These are phyloP conservation scores for Cyclotella kingstonii DNA, from an alignment of 108 stramenopile species.

Conservation along the genomic window DNA sequence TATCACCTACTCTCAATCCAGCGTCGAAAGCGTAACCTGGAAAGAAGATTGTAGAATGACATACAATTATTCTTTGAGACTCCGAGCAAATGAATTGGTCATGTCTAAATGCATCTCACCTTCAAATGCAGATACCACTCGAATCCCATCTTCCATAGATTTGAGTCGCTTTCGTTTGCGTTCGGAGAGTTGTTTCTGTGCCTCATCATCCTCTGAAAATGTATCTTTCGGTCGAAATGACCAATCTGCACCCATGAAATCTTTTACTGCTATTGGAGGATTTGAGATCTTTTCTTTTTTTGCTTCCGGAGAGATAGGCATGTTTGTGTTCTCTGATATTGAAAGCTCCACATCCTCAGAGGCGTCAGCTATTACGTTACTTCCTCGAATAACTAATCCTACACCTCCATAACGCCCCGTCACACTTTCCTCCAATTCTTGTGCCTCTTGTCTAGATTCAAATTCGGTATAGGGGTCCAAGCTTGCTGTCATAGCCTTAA, in stretches of 20 bases:
- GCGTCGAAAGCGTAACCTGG: slow-evolving; percentile 68
- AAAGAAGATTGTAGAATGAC: not conserved
- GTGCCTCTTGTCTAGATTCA: slow-evolving; percentile 75
- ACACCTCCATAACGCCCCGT: slow-evolving; percentile 91
- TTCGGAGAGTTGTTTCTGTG: slow-evolving; percentile 19
- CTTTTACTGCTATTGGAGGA: no score
- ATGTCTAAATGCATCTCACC: slow-evolving; percentile 86
- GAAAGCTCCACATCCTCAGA: slow-evolving; percentile 11
- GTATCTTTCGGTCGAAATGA: no score
- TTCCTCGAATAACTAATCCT: slow-evolving; percentile 90
- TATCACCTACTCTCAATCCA: slow-evolving; percentile 82
- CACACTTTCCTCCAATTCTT: slow-evolving; percentile 81
- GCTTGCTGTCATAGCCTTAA: slow-evolving; percentile 88
- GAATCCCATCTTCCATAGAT: slow-evolving; percentile 66
- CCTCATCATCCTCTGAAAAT: slow-evolving; percentile 39
- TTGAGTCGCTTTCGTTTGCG: slow-evolving; percentile 43
- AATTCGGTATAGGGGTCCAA: slow-evolving; percentile 98
- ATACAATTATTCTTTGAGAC: slow-evolving; percentile 39
- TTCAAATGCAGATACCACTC: slow-evolving; percentile 91
- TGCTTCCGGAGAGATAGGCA: not conserved
- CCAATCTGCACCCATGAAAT: no score
- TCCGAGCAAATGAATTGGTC: no score
- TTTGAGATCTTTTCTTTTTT: no score
- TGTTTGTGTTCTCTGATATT: not conserved
- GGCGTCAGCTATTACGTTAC: slow-evolving; percentile 26